Percentiles rank a stretch among this genome's conserved stretches.
Conservation (phyloP, 768 basidiomycete genomes). For the Boletus rufocinnamomeus region DNA sequence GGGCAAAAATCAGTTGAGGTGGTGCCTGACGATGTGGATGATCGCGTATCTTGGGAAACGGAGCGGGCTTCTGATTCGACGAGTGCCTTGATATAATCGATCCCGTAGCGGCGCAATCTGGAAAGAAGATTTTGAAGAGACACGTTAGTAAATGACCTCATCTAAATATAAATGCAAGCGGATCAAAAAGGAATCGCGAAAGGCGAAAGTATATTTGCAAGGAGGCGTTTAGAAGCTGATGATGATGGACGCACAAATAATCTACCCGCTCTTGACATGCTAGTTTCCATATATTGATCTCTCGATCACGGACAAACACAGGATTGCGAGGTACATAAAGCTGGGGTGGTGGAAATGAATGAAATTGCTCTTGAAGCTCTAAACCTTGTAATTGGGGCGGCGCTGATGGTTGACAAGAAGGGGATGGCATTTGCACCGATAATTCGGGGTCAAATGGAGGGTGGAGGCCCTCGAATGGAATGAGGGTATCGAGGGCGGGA, state of each 20-base stretch:
- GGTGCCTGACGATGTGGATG: conserved; percentile 1
- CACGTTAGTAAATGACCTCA: conserved; percentile 12
- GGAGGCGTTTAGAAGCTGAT: conserved; percentile 1
- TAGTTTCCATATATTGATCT: conserved; percentile 38
- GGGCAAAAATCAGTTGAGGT: not conserved
- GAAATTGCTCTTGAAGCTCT: conserved; percentile 29
- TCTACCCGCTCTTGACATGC: conserved; percentile 39
- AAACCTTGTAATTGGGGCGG: conserved; percentile 21
- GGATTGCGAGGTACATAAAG: conserved; percentile 33
- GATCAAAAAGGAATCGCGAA: conserved; percentile 7
- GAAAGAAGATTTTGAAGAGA: not conserved
- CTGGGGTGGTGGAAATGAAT: conserved; percentile 27
- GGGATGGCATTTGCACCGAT: conserved; percentile 18
- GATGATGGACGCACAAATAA: conserved; percentile 30
- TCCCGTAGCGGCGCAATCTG: conserved; percentile 35
- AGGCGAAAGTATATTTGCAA: conserved; percentile 2
- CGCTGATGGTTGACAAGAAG: conserved; percentile 7
- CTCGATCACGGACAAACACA: conserved; percentile 34
- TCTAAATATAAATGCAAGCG: conserved; percentile 7
- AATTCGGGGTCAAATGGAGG: conserved; percentile 22
- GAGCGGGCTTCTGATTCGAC: conserved; percentile 31
- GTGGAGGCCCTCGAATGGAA: conserved; percentile 29
- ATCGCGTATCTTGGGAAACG: conserved; percentile 2
- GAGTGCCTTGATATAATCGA: conserved; percentile 36
- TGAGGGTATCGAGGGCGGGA: conserved; percentile 28